phyloP scores from a whole-genome alignment of 495 filamentous ascomycete species.

The Choiromyces venosus region DNA sequence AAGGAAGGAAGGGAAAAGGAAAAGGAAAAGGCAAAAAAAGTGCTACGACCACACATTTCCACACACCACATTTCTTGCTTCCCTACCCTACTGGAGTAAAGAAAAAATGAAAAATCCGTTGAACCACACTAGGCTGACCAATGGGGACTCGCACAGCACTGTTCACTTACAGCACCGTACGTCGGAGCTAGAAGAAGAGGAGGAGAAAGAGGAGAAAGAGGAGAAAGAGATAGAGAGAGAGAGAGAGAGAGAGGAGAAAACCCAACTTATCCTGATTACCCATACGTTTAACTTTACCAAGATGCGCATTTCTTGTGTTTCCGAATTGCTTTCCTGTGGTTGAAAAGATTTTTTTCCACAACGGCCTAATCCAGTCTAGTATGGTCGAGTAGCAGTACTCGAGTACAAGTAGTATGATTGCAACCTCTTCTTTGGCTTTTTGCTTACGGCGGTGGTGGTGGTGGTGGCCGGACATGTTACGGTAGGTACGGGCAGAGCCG shows the following conservation, averaged over 20 bases:
- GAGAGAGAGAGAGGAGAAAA: not conserved
- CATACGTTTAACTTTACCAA: not conserved
- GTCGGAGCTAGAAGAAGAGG: not conserved
- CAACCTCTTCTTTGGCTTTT: not conserved
- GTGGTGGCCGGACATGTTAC: not conserved
- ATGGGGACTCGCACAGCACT: not conserved
- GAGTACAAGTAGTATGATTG: not conserved
- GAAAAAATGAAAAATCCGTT: not conserved
- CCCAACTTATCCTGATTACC: not conserved
- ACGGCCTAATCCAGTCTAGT: not conserved
- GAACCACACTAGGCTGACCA: not conserved
- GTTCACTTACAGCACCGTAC: not conserved
- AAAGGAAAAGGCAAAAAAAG: not conserved
- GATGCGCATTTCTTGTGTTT: not conserved
- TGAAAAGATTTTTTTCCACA: constrained; percentile 1
- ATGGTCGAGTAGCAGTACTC: not conserved
- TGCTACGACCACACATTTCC: not conserved
- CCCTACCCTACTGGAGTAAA: not conserved
- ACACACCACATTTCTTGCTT: not conserved
- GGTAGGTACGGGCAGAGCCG: not conserved
- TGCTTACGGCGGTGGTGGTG: not conserved
- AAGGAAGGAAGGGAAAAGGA: not conserved
- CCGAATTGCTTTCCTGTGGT: not conserved
- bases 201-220: too few species aligned
- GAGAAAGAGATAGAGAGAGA: too few species aligned